Evolutionary conservation across 371 early-diverging fungal species (phyloP), one percentile per base, ranked within the genome.

Genomic region (Lichtheimia hyalospora): DNA sequence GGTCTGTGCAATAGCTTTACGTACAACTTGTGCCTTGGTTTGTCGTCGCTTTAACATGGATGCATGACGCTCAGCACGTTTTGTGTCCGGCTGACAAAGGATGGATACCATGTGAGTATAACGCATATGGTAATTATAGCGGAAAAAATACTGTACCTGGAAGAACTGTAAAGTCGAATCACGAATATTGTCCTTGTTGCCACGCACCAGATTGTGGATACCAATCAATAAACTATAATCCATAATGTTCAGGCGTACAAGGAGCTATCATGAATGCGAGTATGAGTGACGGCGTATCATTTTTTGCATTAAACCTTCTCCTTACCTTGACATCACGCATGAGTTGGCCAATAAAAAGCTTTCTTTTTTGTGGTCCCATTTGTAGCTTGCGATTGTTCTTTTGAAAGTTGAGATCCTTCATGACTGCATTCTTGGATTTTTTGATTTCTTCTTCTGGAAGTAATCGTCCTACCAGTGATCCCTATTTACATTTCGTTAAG

Each of bases 391-490:
- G 79, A n/a, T 81, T 76, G 54, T 84, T 77, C 18, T 90, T 84
- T 61, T 91, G 70, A 95, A 96, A 98, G 71, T 98, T 97, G 59
- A 94, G 73, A 79, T 98, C 99, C 74, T 98, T 98, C 82, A 96
- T 85, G 14, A 93, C 93, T 1, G 94, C 91, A 34, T 88, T 76
- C 8, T 96, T 95, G 64, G 89, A 89, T 58, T 81, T 84, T 48
- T 77, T 78, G 16, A 88, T 75, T 58, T 94, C 95, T 61, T 92
- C 91, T 60, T 86, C 83, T 28, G 84, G 85, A 51, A 90, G 82
- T 41, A 84, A 75, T 46, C 99, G 88, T 13, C 99, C 99, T 34
- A 94, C 73, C 8, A 90, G 87, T 0, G 97, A 97, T 16, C 80
- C 80, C 70, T 76, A 57, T 0, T n/a, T 25, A 18, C 49, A 13